Conservation (phyloP, 805 yeast genomes). For the Yarrowia sp. region DNA sequence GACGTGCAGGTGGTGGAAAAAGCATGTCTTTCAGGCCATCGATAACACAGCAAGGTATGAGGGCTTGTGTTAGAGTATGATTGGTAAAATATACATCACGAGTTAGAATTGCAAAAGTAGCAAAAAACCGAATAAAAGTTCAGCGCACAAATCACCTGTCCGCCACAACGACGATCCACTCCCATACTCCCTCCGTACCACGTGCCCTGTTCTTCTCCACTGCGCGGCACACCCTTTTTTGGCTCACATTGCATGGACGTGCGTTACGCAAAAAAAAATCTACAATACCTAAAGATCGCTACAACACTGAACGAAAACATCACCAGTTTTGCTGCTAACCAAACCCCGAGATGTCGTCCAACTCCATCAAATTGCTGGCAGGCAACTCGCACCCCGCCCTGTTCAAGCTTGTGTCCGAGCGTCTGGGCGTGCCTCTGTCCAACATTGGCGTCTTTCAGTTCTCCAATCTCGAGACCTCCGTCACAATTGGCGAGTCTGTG, state of each 20-base stretch:
- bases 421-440: conserved; percentile 70
- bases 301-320: not conserved
- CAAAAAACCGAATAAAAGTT: too few species aligned
- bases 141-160: too few species aligned
- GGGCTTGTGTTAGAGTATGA: too few species aligned
- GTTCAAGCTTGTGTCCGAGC: conserved; percentile 72
- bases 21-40: too few species aligned
- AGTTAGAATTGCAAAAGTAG: too few species aligned
- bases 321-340: not conserved
- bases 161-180: too few species aligned
- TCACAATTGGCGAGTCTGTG: conserved; percentile 83
- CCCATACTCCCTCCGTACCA: not conserved
- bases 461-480: conserved; percentile 87
- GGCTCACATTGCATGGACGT: conserved; percentile 25
- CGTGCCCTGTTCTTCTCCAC: conserved; percentile 30
- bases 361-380: conserved; percentile 65
- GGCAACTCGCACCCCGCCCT: conserved; percentile 86
- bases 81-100: too few species aligned
- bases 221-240: conserved; percentile 27
- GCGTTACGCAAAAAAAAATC: conserved; percentile 5
- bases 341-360: conserved; percentile 45
- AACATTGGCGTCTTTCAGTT: conserved; percentile 83
- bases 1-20: too few species aligned
- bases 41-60: too few species aligned
- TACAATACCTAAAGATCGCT: not conserved